Base-by-base conservation (phyloP, 169 alveolate genomes). In the Cyclospora cayetanensis region DNA sequence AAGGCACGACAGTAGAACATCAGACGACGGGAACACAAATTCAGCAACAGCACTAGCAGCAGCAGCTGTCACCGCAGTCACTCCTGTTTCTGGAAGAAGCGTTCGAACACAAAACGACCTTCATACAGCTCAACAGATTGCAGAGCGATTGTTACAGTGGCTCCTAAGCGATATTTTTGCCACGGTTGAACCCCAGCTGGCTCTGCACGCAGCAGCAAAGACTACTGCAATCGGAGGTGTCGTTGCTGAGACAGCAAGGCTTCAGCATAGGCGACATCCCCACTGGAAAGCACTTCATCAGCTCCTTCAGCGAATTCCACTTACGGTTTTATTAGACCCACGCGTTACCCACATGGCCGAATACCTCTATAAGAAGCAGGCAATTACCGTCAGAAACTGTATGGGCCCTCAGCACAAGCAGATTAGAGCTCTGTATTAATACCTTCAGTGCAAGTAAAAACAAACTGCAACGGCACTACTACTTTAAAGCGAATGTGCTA, bases 121-220 rank as follows among this genome's bases (percentile, higher is more conserved):
- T 29, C 74, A 42, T 31, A 80, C 74, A 50, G 66, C 76, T 34
- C 89, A 80, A 34, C 89, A 35, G 0, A 63, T 80, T 31, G 89
- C 89, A 35, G 89, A 80, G 89, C 89, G 52, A 37, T 37, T 80
- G 20, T 63, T 80, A 74, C 74, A 80, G 89, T 80, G 89, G 89
- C 74, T 80, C 7, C 37, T 80, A 31, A 34, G 42, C 52, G 89
- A 80, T 27, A 74, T 74, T 22, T 41, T 80, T 27, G 74, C 74
- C 12, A 74, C 89, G 20, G 89, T 74, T 50, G 89, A 80, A 27
- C 89, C 89, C 4, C 89, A 80, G 76, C 20, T 80, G 50, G 34
- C 52, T 70, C 35, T 80, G 89, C 74, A 80, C n/a, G 70, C 74
- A 29, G 89, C 89, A 27, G 74, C 31, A 41, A 46, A 52, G 22